Evolutionary conservation across 78 protist species (phyloP), one percentile per base, ranked within the genome.

Genomic region (Planoprotostelium fungivorum): DNA sequence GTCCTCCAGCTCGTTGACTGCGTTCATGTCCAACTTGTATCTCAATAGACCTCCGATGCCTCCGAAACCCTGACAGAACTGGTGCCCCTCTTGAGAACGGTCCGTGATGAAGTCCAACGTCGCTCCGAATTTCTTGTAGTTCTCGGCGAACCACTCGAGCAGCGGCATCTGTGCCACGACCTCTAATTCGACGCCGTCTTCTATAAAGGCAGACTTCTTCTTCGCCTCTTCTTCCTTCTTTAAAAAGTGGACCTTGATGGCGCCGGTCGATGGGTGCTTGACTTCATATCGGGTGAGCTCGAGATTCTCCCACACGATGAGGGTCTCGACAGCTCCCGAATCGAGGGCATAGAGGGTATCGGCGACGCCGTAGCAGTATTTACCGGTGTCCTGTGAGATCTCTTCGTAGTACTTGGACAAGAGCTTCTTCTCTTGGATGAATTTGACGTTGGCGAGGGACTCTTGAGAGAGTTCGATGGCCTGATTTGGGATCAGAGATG

Each of bases 391-490:
- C 86, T 92, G 96, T 5, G 99, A 87, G 90, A 99, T 98, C 86
- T 99, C 98, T 34, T 98, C 99, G 85, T 99, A 98, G 98, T 93
- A 99, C 83, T 83, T 0, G n/a, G 93, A n/a, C 89, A 99, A 92
- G 86, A 99, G 91, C 93, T 97, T 96, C 98, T 99, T 98, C 94
- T 99, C 99, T 91, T 98, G 95, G 35, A 99, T 87, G 87, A 99
- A 97, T 94, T 98, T 98, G 87, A 99, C 99, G 89, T 96, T 94
- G 34, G 96, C 83, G 29, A 99, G 93, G 1, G 90, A 51, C 84
- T 99, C 99, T 0, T 90, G 91, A 0, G 98, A 38, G n/a, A 97
- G 90, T 73, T 99, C 99, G 83, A 99, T 99, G 35, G 99, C 99
- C 96, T 98, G 97, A 51, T 25, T 51, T 16, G 31, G 84, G n/a